Base-by-base conservation (phyloP, 768 basidiomycete genomes). In the Stropharia rugosoannulata region DNA sequence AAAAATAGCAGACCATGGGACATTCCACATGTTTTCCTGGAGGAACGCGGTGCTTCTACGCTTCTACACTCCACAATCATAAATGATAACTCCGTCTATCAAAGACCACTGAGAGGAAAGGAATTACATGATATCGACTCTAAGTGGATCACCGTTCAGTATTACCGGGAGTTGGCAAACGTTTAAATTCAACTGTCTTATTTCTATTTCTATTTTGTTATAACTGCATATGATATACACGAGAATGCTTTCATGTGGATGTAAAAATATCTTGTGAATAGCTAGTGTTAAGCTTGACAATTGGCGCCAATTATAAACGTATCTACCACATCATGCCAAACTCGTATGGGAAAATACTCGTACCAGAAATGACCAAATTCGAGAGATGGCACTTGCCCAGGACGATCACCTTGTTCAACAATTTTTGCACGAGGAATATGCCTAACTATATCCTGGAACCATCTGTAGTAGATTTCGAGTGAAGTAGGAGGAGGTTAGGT, bases 301-400 rank as follows among this genome's bases (percentile, higher is more conserved):
- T 22, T 22, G 22, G 22, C 22, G 22, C 22, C 22, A 22, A 22
- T 22, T 4, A 22, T 22, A 22, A 22, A 75, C 9, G 52, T 57
- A 35, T 68, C 58, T 15, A 76, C 51, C 19, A 73, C 67, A 36
- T 66, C 60, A 38, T 59, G 63, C 76, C 75, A 78, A 12, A 75
- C 59, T 35, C 69, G 40, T 7, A 65, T 64, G 16, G 71, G 62
- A 42, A 76, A 78, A 53, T 76, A 78, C 41, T 74, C 73, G 27
- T 65, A 69, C 68, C 74, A 78, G 54, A 68, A 64, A 55, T 76
- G 76, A 13, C 75, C 75, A 48, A 78, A 78, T 2, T 64, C 58
- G 16, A 70, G 45, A n/a, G 65, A 66, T 8, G 72, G 74, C n/a
- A 76, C 61, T 55, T 73, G 69, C 15, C 73, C 70, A 7, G 66